phyloP scores from a whole-genome alignment of 352 stramenopile genomes.

The Phytophthora europaea region DNA sequence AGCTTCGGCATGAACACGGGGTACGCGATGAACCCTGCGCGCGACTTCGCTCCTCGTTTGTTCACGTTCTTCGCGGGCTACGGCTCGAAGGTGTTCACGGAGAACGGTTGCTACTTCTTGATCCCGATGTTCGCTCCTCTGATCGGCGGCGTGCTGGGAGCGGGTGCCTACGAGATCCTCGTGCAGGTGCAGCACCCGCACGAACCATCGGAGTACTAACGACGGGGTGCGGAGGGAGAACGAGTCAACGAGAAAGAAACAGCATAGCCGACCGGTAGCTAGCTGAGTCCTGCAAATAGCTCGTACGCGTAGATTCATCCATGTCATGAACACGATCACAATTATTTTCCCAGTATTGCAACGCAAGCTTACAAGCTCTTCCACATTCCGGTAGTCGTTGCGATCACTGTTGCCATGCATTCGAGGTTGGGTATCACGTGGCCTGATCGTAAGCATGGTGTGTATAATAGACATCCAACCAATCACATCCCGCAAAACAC shows the following conservation, averaged over 20 bases:
- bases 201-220: conserved; percentile 26
- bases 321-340: conserved; percentile 16
- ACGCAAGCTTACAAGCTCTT: neutral
- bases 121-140: conserved; percentile 66
- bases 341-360: neutral
- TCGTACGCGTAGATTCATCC: conserved; percentile 27
- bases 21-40: conserved; percentile 59
- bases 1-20: conserved; percentile 62
- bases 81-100: conserved; percentile 67
- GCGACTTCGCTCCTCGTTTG: conserved; percentile 51
- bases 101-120: conserved; percentile 66
- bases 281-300: conserved; percentile 22
- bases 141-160: conserved; percentile 54
- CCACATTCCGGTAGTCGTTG: neutral
- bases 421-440: too few relatives aligned
- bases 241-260: conserved; percentile 13
- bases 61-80: conserved; percentile 65
- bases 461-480: neutral
- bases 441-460: too few relatives aligned
- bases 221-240: neutral
- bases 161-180: conserved; percentile 55
- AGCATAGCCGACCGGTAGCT: conserved; percentile 8
- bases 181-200: conserved; percentile 66
- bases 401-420: too few relatives aligned
- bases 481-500: neutral